Evolutionary conservation across 306 rosid species (phyloP).

Genomic region (Quercus agrifolia): DNA sequence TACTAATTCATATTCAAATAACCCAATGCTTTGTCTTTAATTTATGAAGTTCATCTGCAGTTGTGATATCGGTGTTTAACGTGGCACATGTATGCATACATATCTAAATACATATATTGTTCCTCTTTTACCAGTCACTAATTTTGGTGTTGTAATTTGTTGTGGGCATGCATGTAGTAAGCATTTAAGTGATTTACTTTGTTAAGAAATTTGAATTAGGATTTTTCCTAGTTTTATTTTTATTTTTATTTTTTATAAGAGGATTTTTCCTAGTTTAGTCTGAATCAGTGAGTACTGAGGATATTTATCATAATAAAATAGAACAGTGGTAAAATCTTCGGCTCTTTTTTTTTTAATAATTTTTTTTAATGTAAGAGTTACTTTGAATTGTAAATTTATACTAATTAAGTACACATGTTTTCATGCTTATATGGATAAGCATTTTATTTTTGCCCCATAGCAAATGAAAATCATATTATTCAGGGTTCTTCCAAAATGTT

Average conservation of each 20-base stretch:
- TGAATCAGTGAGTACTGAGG: not conserved
- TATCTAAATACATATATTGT: not conserved
- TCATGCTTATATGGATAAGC: too few species aligned
- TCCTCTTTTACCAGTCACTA: not conserved
- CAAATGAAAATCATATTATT: too few species aligned
- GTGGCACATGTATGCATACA: too few species aligned
- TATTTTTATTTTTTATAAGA: too few species aligned
- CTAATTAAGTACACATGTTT: too few species aligned
- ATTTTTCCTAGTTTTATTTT: not conserved
- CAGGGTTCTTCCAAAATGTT: too few species aligned
- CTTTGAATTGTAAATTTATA: too few species aligned
- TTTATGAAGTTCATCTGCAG: not conserved
- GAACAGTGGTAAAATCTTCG: too few species aligned
- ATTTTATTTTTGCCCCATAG: too few species aligned
- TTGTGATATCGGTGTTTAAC: slow-evolving; percentile 2
- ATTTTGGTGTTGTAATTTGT: not conserved
- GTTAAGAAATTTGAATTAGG: not conserved
- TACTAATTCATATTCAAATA: slow-evolving; percentile 24
- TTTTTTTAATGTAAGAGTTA: too few species aligned
- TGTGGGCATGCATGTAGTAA: not conserved
- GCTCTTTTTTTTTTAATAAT: too few species aligned
- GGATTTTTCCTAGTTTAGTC: not conserved
- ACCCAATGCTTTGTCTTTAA: not conserved
- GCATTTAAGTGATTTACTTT: not conserved
- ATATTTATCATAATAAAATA: too few species aligned